Percentiles rank a stretch among this genome's conserved stretches.
These are phyloP conservation scores for Sisymbrium irio DNA, from an alignment of 345 rosid species.

Conservation along the genomic window DNA sequence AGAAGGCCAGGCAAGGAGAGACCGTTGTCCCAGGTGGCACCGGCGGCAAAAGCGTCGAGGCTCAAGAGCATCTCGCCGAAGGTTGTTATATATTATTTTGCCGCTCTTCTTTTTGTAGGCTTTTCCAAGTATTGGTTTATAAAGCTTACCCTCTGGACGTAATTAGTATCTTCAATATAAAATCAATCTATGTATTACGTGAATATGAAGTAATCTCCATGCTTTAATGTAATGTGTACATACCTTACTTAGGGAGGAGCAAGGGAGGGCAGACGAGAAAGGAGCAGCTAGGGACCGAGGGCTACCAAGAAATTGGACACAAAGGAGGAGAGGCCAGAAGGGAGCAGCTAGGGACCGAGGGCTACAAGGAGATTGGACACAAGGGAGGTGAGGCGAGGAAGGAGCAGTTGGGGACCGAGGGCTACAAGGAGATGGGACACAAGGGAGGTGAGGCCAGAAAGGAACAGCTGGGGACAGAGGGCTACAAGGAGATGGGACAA, in stretches of 20 bases:
- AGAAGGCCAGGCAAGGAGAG: conserved; percentile 68
- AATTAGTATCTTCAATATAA: neutral
- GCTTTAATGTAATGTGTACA: neutral
- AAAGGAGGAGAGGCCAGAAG: conserved; percentile 57
- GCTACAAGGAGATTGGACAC: conserved; percentile 65
- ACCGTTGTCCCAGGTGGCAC: conserved; percentile 77
- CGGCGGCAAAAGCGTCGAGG: conserved; percentile 85
- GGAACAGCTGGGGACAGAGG: conserved; percentile 69
- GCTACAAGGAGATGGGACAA: conserved; percentile 64
- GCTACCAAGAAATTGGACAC: conserved; percentile 66
- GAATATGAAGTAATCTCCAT: neutral
- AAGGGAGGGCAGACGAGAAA: conserved; percentile 56
- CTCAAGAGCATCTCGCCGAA: conserved; percentile 84
- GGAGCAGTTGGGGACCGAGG: conserved; percentile 72
- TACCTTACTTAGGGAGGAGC: conserved; percentile 33
- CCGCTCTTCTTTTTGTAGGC: neutral
- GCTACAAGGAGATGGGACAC: conserved; percentile 73
- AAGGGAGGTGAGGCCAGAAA: conserved; percentile 47
- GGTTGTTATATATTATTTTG: conserved; percentile 29
- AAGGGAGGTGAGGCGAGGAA: conserved; percentile 56
- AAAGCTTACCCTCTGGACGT: neutral
- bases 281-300: conserved; percentile 67
- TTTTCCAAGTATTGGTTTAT: neutral
- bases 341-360: conserved; percentile 67
- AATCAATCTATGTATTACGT: neutral